A percentile compares a stretch with the other conserved stretches of the same genome.
These are phyloP conservation scores for Solanum neorickii DNA, from an alignment of 257 asterid genomes.

Conservation along the genomic window DNA sequence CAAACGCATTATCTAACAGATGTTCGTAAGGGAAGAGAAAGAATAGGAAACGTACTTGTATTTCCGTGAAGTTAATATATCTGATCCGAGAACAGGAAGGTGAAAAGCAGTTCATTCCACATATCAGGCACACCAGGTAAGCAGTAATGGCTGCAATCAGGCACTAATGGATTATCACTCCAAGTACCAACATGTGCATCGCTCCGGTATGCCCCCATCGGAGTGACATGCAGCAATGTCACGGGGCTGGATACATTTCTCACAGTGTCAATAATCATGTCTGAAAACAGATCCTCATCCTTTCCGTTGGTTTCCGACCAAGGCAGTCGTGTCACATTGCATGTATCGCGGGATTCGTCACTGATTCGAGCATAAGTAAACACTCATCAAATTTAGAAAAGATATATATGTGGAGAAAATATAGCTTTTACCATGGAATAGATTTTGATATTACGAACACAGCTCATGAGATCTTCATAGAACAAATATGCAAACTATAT, in stretches of 20 bases:
- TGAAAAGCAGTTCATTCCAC: slow-evolving; percentile 77
- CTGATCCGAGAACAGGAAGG: slow-evolving; percentile 23
- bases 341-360: slow-evolving; percentile 35
- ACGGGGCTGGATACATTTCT: slow-evolving; percentile 38
- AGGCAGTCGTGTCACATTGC: slow-evolving; percentile 66
- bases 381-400: neutral
- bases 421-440: neutral
- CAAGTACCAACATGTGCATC: slow-evolving; percentile 73
- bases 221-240: slow-evolving; percentile 56
- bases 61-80: neutral
- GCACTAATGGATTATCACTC: slow-evolving; percentile 66
- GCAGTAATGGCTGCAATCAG: slow-evolving; percentile 97
- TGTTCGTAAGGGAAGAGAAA: neutral
- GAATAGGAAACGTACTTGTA: slow-evolving; percentile 6
- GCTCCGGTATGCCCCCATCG: slow-evolving; percentile 53
- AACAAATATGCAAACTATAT: neutral
- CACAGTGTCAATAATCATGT: slow-evolving; percentile 38
- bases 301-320: slow-evolving; percentile 19
- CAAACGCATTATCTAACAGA: neutral
- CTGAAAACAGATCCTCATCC: slow-evolving; percentile 41
- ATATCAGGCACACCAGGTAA: slow-evolving; percentile 86
- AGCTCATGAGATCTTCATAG: neutral
- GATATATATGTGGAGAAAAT: neutral
- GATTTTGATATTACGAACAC: neutral
- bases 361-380: slow-evolving; percentile 17